Conservation (phyloP, 805 yeast species). For the Sungouiella blattae region DNA sequence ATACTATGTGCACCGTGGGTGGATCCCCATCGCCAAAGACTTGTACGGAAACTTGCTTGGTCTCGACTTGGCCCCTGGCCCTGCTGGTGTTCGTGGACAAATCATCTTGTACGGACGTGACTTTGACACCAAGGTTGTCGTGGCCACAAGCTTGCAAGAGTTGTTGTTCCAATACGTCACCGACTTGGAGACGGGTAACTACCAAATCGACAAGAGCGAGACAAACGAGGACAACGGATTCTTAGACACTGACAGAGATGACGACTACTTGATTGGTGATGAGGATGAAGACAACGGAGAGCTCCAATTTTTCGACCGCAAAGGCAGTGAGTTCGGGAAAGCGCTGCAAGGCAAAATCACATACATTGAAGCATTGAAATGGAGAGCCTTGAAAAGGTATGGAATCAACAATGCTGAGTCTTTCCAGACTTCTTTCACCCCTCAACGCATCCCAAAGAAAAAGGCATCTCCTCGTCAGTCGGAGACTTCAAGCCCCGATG, state of each 20-base stretch:
- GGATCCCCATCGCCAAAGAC: constrained; percentile 18
- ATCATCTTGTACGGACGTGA: constrained; percentile 11
- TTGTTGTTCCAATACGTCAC: constrained; percentile 34
- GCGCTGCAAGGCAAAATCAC: constrained; percentile 26
- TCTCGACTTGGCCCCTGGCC: constrained; percentile 20
- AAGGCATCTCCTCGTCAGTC: constrained; percentile 1
- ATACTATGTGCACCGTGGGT: constrained; percentile 18
- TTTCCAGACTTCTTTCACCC: constrained; percentile 37
- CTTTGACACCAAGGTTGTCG: constrained; percentile 17
- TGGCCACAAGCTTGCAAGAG: constrained; percentile 30
- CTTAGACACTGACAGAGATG: constrained; percentile 35
- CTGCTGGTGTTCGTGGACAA: constrained; percentile 17
- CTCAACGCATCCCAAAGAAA: constrained; percentile 21
- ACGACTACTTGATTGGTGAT: constrained; percentile 42
- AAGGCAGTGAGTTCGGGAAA: constrained; percentile 33
- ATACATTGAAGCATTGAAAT: constrained; percentile 42
- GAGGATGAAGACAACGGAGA: constrained; percentile 46
- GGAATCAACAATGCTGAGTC: constrained; percentile 34
- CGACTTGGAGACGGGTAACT: constrained; percentile 43
- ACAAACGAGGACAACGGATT: constrained; percentile 33
- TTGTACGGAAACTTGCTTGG: constrained; percentile 15
- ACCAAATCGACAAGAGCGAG: constrained; percentile 32
- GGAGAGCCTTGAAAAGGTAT: constrained; percentile 37
- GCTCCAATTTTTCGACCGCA: constrained; percentile 35
- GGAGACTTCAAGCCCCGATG: background rate